Evolutionary conservation across 228 moss, liverwort and hornwort genomes (phyloP).

Genomic region (Sphagnum fallax): DNA sequence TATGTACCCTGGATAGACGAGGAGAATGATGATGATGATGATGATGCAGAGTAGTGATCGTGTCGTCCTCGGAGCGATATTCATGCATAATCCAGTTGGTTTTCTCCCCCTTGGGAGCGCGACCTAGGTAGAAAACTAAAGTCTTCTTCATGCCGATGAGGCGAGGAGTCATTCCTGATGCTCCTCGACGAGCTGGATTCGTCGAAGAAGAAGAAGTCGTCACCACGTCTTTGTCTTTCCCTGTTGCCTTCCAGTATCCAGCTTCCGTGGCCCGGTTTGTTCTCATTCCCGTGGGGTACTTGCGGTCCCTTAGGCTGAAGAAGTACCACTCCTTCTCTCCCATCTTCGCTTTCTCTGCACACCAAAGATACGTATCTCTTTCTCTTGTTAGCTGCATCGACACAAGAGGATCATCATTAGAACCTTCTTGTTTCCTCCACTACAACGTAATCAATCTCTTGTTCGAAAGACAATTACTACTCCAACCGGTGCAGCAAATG

Average conservation of each 20-base stretch:
- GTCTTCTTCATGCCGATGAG: slow-evolving; percentile 72
- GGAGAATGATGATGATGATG: too few relatives aligned
- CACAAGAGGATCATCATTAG: too few relatives aligned
- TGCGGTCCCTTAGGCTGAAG: slow-evolving; percentile 67
- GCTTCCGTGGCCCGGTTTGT: slow-evolving; percentile 65
- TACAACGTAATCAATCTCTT: too few relatives aligned
- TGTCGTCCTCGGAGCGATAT: slow-evolving; percentile 44
- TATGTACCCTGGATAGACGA: too few relatives aligned
- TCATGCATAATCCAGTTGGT: slow-evolving; percentile 77
- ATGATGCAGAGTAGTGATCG: too few relatives aligned
- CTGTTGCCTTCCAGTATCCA: slow-evolving; percentile 71
- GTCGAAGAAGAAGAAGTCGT: slow-evolving; percentile 7
- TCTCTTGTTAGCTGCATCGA: too few relatives aligned
- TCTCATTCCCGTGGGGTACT: slow-evolving; percentile 67
- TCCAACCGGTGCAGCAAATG: too few relatives aligned
- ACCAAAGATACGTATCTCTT: too few relatives aligned
- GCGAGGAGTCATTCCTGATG: neutral
- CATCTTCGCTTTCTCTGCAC: slow-evolving; percentile 58
- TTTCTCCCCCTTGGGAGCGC: slow-evolving; percentile 64
- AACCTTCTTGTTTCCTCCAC: too few relatives aligned
- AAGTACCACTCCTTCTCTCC: slow-evolving; percentile 77
- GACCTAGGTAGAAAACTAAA: slow-evolving; percentile 58
- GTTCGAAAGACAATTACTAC: too few relatives aligned
- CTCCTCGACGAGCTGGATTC: too few relatives aligned
- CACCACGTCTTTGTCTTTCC: slow-evolving; percentile 61